phyloP scores from a whole-genome alignment of 2,329 filamentous ascomycete species.

The Leptosphaerulina australis region DNA sequence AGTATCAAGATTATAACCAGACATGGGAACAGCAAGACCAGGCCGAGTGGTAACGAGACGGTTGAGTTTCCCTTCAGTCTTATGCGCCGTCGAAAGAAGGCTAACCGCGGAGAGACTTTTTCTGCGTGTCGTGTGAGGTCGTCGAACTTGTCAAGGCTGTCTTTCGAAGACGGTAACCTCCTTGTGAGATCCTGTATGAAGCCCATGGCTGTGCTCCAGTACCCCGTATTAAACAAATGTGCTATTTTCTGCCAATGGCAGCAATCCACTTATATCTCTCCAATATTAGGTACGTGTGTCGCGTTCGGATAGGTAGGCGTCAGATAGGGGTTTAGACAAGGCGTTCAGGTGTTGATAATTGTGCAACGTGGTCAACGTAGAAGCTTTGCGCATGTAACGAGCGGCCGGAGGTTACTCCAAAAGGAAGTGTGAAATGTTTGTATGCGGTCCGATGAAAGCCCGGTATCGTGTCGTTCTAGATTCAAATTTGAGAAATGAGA shows the following conservation, averaged over 20 bases:
- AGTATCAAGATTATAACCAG: conserved; percentile 91
- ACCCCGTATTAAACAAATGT: conserved; percentile 15
- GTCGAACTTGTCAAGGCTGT: conserved; percentile 52
- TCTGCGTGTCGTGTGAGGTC: conserved; percentile 52
- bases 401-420: conserved; percentile 24
- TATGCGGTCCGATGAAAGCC: conserved; percentile 9
- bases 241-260: conserved; percentile 22
- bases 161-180: conserved; percentile 53
- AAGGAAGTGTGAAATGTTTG: conserved; percentile 13
- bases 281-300: conserved; percentile 20
- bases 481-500: conserved; percentile 15
- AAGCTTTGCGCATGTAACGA: conserved; percentile 31
- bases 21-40: conserved; percentile 90
- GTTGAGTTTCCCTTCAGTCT: conserved; percentile 89
- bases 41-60: conserved; percentile 88
- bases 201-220: conserved; percentile 21
- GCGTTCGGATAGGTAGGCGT: conserved; percentile 6
- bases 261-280: conserved; percentile 19
- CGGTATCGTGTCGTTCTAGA: conserved; percentile 2
- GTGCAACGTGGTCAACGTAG: conserved; percentile 26
- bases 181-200: conserved; percentile 48
- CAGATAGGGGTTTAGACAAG: conserved; percentile 10
- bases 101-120: conserved; percentile 61
- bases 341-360: not conserved
- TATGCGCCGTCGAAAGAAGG: conserved; percentile 85